Evolutionary conservation across 116 monocot genomes (phyloP), one percentile per base, ranked within the genome.

Genomic region (Dioscorea cayenensis): DNA sequence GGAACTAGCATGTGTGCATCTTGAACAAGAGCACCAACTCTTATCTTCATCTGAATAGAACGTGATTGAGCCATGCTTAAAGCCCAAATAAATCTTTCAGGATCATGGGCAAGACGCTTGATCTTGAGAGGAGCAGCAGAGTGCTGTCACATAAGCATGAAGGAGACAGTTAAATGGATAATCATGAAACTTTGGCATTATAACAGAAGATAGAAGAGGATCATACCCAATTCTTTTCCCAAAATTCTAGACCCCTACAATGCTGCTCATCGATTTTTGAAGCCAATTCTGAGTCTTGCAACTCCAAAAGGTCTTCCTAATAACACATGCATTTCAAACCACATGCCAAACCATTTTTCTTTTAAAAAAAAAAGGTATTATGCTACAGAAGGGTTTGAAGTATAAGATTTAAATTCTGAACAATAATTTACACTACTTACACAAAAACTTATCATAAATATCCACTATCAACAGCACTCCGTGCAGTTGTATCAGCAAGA

Each of bases 21-120:
- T 81, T 90, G 94, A 36, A 82, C 74, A 65, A 94, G 86, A 20
- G 94, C 99, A 37, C 94, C 99, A 62, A 97, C 49, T 70, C 88
- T 87, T 64, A 90, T 73, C 78, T 86, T 71, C 89, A 86, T 82
- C 68, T 48, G 77, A 52, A 89, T 37, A 72, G 83, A 65, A 73
- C 99, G 88, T 43, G 91, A 89, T 71, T 91, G 99, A 19, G 71
- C 94, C 64, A 90, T 87, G 69, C 86, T 73, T 68, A 99, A 65
- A 71, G 99, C 94, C 99, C 99, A 99, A 61, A 93, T 66, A 81
- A 99, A 99, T 73, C 99, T 86, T 58, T 89, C 94, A 64, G 74
- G 77, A 52, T 93, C 89, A 58, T 59, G 77, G 36, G 99, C 94
- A 72, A 99, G 99, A n/a, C 99, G 87, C 72, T 85, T 93, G 73